phyloP scores from a whole-genome alignment of 805 yeast genomes.

The Sugiyamaella boreocaroliniensis region DNA sequence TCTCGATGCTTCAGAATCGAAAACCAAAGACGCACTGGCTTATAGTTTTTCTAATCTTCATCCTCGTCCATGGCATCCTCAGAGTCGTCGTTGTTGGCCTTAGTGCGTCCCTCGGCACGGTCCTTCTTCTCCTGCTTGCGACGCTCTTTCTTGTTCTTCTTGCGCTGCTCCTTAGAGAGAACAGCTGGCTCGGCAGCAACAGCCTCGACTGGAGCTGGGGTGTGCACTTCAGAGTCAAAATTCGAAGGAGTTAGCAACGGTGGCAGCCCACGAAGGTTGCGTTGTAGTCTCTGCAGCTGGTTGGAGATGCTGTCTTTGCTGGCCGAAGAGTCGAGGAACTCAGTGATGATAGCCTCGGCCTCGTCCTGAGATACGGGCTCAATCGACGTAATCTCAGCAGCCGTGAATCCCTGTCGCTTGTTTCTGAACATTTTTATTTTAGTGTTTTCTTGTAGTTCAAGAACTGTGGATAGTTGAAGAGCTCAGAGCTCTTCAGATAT shows the following conservation, averaged over 20 bases:
- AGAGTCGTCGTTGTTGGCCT: neutral
- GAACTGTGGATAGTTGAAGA: too few relatives aligned
- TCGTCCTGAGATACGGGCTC: slow-evolving; percentile 32
- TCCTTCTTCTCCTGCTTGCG: slow-evolving; percentile 20
- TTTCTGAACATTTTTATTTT: neutral
- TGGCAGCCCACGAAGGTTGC: slow-evolving; percentile 76
- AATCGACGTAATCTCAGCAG: slow-evolving; percentile 12
- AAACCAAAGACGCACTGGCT: too few relatives aligned
- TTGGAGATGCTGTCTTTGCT: slow-evolving; percentile 38
- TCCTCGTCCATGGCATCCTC: neutral
- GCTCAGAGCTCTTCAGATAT: too few relatives aligned
- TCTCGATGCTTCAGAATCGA: too few relatives aligned
- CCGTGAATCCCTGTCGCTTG: slow-evolving; percentile 16
- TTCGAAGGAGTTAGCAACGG: slow-evolving; percentile 34
- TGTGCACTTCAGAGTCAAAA: neutral
- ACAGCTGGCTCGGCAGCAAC: slow-evolving; percentile 3
- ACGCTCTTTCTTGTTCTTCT: slow-evolving; percentile 22
- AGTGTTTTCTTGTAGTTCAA: too few relatives aligned
- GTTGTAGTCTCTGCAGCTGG: slow-evolving; percentile 65
- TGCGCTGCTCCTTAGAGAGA: slow-evolving; percentile 19
- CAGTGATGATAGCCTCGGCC: slow-evolving; percentile 42
- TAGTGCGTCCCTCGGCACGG: neutral
- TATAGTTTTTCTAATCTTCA: neutral
- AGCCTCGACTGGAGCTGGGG: slow-evolving; percentile 1
- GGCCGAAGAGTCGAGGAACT: slow-evolving; percentile 32